Evolutionary conservation across 2,329 filamentous ascomycete species (phyloP).

Genomic region (Elsinoe necatrix): DNA sequence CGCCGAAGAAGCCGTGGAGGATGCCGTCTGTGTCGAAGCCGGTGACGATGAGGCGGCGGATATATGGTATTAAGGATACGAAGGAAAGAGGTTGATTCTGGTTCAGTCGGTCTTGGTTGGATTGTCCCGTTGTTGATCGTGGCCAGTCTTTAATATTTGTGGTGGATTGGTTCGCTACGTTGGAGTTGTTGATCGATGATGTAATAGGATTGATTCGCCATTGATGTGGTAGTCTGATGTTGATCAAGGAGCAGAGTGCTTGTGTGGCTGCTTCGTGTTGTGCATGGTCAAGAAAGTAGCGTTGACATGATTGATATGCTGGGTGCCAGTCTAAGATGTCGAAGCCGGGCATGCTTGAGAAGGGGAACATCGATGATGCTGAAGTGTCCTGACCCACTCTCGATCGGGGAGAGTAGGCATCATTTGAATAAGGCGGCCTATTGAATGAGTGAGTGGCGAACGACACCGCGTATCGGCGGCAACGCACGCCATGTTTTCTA

Average conservation of each 20-base stretch:
- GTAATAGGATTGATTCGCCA: conserved; percentile 46
- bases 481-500: conserved; percentile 1
- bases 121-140: conserved; percentile 32
- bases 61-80: conserved; percentile 75
- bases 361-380: conserved; percentile 16
- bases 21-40: conserved; percentile 81
- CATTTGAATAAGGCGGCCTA: conserved; percentile 8
- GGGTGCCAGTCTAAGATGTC: conserved; percentile 92
- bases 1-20: conserved; percentile 95
- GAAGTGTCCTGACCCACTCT: background rate
- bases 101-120: conserved; percentile 28
- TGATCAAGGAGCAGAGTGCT: conserved; percentile 80
- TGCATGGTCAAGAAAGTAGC: conserved; percentile 84
- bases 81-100: conserved; percentile 24
- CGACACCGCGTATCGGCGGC: no score
- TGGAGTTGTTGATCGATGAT: conserved; percentile 27
- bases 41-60: conserved; percentile 81
- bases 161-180: conserved; percentile 20
- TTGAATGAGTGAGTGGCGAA: background rate
- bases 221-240: conserved; percentile 85
- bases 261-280: conserved; percentile 78
- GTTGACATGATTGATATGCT: conserved; percentile 79
- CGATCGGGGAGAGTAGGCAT: conserved; percentile 7
- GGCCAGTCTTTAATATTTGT: conserved; percentile 23
- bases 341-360: conserved; percentile 45